Conservation (phyloP, 2,329 filamentous ascomycete genomes). For the Orbilia blumenaviensis region DNA sequence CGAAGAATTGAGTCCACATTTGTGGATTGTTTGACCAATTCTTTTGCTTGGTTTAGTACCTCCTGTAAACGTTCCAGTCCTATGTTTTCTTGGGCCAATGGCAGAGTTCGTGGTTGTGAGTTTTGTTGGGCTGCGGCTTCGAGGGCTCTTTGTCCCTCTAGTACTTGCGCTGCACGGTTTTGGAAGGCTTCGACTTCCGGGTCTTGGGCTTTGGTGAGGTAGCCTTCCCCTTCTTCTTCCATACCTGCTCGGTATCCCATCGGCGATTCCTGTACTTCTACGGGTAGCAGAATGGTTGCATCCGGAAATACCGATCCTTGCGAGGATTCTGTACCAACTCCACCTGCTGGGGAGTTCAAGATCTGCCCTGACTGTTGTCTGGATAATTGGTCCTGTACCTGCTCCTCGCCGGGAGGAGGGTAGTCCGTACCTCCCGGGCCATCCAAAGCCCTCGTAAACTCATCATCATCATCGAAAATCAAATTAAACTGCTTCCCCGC, state of each 20-base stretch:
- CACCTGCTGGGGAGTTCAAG: neutral
- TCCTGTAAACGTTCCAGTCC: neutral
- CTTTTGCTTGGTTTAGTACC: neutral
- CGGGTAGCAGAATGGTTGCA: neutral
- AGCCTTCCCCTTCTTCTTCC: neutral
- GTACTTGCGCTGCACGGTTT: neutral
- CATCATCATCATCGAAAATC: neutral
- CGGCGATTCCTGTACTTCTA: neutral
- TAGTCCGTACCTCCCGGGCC: neutral
- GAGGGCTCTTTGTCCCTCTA: neutral
- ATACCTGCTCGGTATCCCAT: neutral
- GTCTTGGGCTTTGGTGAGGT: neutral
- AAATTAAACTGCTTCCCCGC: neutral
- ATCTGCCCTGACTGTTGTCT: neutral
- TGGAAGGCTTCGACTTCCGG: neutral
- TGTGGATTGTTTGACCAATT: neutral
- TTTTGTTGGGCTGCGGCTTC: neutral
- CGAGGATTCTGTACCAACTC: neutral
- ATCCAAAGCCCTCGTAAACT: neutral
- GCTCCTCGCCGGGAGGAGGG: neutral
- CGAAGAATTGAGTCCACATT: neutral
- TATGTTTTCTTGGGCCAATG: too few relatives aligned
- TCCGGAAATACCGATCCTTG: neutral
- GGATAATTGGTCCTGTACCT: neutral
- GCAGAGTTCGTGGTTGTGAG: neutral